Conservation (phyloP, 352 stramenopile species). For the Blastocystis sp. region DNA sequence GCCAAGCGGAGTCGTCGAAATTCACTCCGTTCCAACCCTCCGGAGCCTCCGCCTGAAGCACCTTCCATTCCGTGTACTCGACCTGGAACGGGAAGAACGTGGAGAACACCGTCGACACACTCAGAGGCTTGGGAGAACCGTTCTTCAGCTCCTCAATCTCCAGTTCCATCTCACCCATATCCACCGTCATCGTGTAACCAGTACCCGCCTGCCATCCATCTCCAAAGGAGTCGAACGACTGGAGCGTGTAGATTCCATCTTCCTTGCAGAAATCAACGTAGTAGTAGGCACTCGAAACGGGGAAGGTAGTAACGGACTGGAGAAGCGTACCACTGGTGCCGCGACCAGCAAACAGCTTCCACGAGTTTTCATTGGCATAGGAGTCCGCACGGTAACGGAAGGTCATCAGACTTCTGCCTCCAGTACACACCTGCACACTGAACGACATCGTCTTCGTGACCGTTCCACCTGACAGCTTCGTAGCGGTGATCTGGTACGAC, state of each 20-base stretch:
- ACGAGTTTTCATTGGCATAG: background rate
- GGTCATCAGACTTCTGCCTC: background rate
- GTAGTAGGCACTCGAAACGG: background rate
- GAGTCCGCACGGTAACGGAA: background rate
- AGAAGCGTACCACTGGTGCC: background rate
- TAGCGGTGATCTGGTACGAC: background rate
- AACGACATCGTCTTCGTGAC: background rate
- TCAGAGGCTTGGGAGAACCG: too few relatives aligned
- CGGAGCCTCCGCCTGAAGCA: background rate
- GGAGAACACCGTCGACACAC: background rate
- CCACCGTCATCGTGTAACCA: background rate
- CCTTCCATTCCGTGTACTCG: background rate
- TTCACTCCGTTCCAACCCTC: background rate
- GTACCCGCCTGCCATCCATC: background rate
- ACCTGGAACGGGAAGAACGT: background rate
- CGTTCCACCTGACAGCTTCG: background rate
- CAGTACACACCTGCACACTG: background rate
- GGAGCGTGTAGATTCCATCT: background rate
- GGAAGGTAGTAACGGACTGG: background rate
- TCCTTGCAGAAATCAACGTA: background rate
- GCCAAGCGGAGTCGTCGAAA: constrained; percentile 14
- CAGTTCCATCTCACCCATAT: background rate
- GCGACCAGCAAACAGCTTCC: background rate
- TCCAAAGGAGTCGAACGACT: background rate
- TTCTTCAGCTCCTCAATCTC: background rate